Conservation (phyloP, 257 asterid genomes). For the Capsicum rhomboideum region DNA sequence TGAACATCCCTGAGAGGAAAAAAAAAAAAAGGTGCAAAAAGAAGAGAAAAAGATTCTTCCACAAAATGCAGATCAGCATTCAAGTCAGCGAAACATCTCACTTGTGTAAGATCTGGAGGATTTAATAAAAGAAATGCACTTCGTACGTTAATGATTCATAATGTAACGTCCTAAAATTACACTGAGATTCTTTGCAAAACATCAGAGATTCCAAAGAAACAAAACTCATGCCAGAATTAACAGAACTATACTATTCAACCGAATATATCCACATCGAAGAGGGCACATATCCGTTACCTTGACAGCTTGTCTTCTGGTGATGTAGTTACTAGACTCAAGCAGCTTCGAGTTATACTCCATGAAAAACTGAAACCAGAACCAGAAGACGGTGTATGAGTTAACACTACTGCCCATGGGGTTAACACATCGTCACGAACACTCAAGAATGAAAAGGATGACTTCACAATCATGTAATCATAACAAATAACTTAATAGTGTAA, state of each 20-base stretch:
- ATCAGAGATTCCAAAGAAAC: neutral
- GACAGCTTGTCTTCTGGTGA: conserved; percentile 86
- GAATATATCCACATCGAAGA: neutral
- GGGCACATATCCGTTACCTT: conserved; percentile 37
- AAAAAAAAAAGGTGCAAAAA: neutral
- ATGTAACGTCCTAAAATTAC: neutral
- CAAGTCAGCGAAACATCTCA: neutral
- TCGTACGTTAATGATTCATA: neutral
- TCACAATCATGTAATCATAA: neutral
- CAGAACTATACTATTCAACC: neutral
- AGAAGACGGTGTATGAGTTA: neutral
- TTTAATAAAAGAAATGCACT: neutral
- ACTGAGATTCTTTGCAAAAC: neutral
- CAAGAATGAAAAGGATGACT: neutral
- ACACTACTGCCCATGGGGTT: neutral
- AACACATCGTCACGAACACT: neutral
- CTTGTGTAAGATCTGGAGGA: neutral
- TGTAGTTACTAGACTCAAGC: conserved; percentile 73
- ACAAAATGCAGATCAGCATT: neutral
- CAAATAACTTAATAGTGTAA: neutral
- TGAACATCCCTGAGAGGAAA: neutral
- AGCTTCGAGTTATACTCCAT: conserved; percentile 79
- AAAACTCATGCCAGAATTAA: conserved; percentile 1
- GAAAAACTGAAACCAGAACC: conserved; percentile 48
- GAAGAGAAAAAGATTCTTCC: neutral